Conservation (phyloP, 805 yeast genomes). For the Nakazawaea ambrosiae region DNA sequence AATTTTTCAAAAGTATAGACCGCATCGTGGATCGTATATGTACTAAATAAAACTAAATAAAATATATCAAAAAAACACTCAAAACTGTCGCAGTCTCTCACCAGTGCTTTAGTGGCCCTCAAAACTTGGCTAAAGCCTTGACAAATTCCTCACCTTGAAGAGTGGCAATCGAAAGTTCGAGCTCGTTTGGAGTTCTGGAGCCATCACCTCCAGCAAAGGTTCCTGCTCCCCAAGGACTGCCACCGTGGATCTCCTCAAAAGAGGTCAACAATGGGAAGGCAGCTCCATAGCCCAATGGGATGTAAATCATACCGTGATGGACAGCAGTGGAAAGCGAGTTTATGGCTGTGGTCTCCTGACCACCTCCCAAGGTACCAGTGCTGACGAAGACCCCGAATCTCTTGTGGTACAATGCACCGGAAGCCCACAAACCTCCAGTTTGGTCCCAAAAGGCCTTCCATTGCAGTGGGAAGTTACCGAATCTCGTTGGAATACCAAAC, state of each 20-base stretch:
- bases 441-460: slow-evolving; percentile 70
- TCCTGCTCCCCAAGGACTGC: slow-evolving; percentile 87
- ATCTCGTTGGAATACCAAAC: slow-evolving; percentile 79
- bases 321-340: slow-evolving; percentile 50
- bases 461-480: slow-evolving; percentile 70
- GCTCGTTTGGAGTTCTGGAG: slow-evolving; percentile 54
- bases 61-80: too few species aligned
- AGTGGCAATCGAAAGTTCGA: slow-evolving; percentile 58
- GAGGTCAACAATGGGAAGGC: slow-evolving; percentile 48
- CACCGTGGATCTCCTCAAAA: slow-evolving; percentile 69
- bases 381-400: slow-evolving; percentile 66
- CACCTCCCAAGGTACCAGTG: slow-evolving; percentile 74
- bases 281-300: slow-evolving; percentile 69
- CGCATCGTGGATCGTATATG: too few species aligned
- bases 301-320: slow-evolving; percentile 73
- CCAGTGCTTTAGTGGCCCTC: too few species aligned
- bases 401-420: slow-evolving; percentile 64
- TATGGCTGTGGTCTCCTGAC: slow-evolving; percentile 67
- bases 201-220: slow-evolving; percentile 72
- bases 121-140: slow-evolving; percentile 24
- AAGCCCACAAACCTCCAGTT: slow-evolving; percentile 73
- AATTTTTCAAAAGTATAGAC: too few species aligned
- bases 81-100: too few species aligned
- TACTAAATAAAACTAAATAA: too few species aligned
- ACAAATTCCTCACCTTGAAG: slow-evolving; percentile 66